These are phyloP conservation scores for Raffaelea deltoideospora DNA, from an alignment of 2,329 filamentous ascomycete genomes.

Conservation along the genomic window DNA sequence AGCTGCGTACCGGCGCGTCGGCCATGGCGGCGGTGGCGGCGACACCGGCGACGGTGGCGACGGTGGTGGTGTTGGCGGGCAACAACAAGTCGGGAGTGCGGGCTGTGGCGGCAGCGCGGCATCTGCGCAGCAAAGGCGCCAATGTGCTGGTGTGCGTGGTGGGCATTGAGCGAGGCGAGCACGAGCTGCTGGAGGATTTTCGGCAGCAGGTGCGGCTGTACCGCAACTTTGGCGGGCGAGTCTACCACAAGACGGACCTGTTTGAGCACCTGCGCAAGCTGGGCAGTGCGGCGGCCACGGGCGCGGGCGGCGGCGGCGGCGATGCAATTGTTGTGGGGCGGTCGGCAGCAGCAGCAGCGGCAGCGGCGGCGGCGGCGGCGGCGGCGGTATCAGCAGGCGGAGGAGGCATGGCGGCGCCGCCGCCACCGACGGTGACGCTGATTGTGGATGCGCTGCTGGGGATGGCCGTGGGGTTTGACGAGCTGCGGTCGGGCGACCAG, in stretches of 20 bases:
- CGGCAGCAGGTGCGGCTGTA: slow-evolving; percentile 73
- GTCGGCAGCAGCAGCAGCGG: slow-evolving; percentile 28
- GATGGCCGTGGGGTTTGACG: slow-evolving; percentile 76
- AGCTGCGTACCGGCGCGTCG: slow-evolving; percentile 32
- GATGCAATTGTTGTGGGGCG: slow-evolving; percentile 21
- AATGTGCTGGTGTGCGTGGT: slow-evolving; percentile 73
- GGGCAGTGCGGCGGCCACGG: slow-evolving; percentile 19
- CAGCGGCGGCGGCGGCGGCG: slow-evolving; percentile 49
- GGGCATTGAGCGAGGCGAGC: slow-evolving; percentile 66
- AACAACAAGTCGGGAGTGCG: slow-evolving; percentile 83
- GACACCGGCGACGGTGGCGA: slow-evolving; percentile 11
- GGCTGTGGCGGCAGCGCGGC: slow-evolving; percentile 71
- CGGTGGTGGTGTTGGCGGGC: slow-evolving; percentile 70
- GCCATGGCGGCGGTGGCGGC: not conserved
- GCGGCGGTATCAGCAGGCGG: slow-evolving; percentile 43
- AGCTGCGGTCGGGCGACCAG: slow-evolving; percentile 69
- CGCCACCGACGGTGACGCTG: slow-evolving; percentile 54
- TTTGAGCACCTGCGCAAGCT: slow-evolving; percentile 42
- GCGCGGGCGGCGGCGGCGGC: too few species aligned
- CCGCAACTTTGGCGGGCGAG: slow-evolving; percentile 64
- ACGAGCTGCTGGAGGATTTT: slow-evolving; percentile 65
- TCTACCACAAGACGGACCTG: slow-evolving; percentile 46
- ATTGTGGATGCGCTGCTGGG: slow-evolving; percentile 84
- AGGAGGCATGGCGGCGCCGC: slow-evolving; percentile 31
- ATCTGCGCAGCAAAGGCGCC: slow-evolving; percentile 70